phyloP scores from a whole-genome alignment of 192 early-diverging fungal genomes.

The Coemansia sp. region DNA sequence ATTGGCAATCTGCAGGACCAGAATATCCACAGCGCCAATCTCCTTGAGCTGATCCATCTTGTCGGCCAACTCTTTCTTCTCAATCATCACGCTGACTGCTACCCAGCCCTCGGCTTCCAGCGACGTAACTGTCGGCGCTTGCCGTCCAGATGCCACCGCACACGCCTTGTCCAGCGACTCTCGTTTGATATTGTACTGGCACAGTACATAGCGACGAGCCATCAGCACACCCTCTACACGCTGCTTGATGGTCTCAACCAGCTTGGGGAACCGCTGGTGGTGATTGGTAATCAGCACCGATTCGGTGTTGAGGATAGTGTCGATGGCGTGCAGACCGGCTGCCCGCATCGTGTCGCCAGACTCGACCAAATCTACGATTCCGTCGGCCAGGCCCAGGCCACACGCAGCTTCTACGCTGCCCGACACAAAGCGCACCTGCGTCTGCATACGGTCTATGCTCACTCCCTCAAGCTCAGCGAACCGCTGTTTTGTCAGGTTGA shows the following conservation, averaged over 20 bases:
- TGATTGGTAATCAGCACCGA: slow-evolving; percentile 89
- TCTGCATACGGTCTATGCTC: slow-evolving; percentile 52
- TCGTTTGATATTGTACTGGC: slow-evolving; percentile 89
- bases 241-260: slow-evolving; percentile 76
- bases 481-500: slow-evolving; percentile 62
- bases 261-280: slow-evolving; percentile 65
- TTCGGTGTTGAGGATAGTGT: slow-evolving; percentile 78
- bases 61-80: slow-evolving; percentile 70
- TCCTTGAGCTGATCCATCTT: slow-evolving; percentile 90
- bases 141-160: slow-evolving; percentile 86
- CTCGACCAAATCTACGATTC: slow-evolving; percentile 83
- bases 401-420: slow-evolving; percentile 97
- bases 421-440: slow-evolving; percentile 81
- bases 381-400: slow-evolving; percentile 94
- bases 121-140: slow-evolving; percentile 83
- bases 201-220: slow-evolving; percentile 83
- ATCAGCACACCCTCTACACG: slow-evolving; percentile 90
- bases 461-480: slow-evolving; percentile 78
- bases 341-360: slow-evolving; percentile 99
- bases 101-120: slow-evolving; percentile 89
- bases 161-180: slow-evolving; percentile 62
- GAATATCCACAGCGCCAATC: slow-evolving; percentile 87
- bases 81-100: slow-evolving; percentile 87
- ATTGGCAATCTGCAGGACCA: slow-evolving; percentile 79
- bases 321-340: slow-evolving; percentile 88